Percentiles rank a stretch among this genome's conserved stretches.
phyloP scores from a whole-genome alignment of 768 basidiomycete species.

The Podaxis pistillaris region DNA sequence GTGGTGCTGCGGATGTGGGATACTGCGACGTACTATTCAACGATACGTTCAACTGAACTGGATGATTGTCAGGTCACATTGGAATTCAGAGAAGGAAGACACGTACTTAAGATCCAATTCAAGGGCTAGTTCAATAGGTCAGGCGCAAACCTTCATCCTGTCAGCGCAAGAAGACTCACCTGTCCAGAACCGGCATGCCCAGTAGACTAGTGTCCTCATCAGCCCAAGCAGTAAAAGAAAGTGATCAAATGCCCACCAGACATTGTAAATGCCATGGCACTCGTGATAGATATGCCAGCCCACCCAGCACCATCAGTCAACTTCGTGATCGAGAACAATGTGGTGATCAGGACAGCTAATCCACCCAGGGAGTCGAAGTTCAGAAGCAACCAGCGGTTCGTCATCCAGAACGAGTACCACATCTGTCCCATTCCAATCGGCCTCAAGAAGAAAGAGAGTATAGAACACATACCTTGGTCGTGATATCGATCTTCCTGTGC shows the following conservation, averaged over 20 bases:
- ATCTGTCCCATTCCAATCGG: conserved; percentile 38
- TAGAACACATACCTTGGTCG: conserved; percentile 55
- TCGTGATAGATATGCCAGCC: conserved; percentile 75
- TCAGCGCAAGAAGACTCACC: conserved; percentile 21
- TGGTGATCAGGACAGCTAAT: conserved; percentile 70
- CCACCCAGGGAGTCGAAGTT: conserved; percentile 82
- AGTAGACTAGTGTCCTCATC: conserved; percentile 34
- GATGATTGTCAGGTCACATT: background rate
- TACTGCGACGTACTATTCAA: conserved; percentile 62
- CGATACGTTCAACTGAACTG: conserved; percentile 87
- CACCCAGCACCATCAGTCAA: conserved; percentile 53
- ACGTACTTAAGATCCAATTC: conserved; percentile 77
- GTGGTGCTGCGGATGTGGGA: background rate
- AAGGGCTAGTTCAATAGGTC: conserved; percentile 40
- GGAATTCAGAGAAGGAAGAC: background rate
- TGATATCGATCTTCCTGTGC: conserved; percentile 71
- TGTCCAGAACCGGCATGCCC: conserved; percentile 54
- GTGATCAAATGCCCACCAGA: conserved; percentile 28
- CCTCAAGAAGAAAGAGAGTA: background rate
- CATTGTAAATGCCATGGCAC: conserved; percentile 52
- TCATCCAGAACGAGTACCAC: conserved; percentile 92
- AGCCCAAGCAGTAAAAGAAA: background rate
- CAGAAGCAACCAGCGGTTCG: conserved; percentile 80
- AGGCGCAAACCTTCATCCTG: background rate
- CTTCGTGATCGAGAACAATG: conserved; percentile 69